Conservation (phyloP, 2,329 filamentous ascomycete species). For the Sporothrix sp. region DNA sequence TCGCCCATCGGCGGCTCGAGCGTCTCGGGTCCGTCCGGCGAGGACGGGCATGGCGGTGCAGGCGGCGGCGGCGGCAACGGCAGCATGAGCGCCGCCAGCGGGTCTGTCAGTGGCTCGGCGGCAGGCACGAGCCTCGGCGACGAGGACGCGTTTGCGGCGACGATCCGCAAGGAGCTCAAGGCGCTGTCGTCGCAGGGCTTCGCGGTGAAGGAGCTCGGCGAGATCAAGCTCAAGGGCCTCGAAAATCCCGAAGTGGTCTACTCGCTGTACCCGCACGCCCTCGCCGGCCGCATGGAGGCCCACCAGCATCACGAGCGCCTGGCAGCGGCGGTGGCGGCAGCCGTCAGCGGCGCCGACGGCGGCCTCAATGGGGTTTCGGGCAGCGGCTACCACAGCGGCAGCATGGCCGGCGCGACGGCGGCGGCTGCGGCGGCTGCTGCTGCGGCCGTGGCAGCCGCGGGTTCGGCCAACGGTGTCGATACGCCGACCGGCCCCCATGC, state of each 20-base stretch:
- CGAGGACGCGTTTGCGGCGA: slow-evolving; percentile 62
- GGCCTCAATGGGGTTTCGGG: too few species aligned
- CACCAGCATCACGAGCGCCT: slow-evolving; percentile 44
- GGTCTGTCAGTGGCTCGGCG: slow-evolving; percentile 20
- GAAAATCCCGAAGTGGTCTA: slow-evolving; percentile 97
- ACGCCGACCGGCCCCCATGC: not conserved
- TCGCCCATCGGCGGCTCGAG: slow-evolving; percentile 37
- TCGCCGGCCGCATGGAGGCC: slow-evolving; percentile 68
- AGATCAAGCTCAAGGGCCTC: slow-evolving; percentile 89
- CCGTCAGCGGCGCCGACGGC: not conserved
- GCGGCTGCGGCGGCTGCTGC: not conserved
- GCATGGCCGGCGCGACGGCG: not conserved
- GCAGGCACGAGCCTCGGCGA: slow-evolving; percentile 47
- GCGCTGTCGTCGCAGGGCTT: slow-evolving; percentile 86
- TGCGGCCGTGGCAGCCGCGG: not conserved
- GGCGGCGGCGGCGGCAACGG: not conserved
- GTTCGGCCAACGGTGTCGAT: not conserved
- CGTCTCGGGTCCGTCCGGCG: not conserved
- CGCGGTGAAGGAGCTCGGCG: slow-evolving; percentile 86
- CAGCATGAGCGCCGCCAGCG: not conserved
- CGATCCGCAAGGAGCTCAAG: slow-evolving; percentile 79
- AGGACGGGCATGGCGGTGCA: slow-evolving; percentile 18
- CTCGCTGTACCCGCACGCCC: slow-evolving; percentile 83
- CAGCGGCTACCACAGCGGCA: not conserved
- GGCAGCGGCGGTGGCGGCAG: slow-evolving; percentile 21